Percentiles rank a stretch among this genome's conserved stretches.
Evolutionary conservation across 2,329 filamentous ascomycete species (phyloP).

Genomic region (Stagonosporopsis cucurbitacearum): DNA sequence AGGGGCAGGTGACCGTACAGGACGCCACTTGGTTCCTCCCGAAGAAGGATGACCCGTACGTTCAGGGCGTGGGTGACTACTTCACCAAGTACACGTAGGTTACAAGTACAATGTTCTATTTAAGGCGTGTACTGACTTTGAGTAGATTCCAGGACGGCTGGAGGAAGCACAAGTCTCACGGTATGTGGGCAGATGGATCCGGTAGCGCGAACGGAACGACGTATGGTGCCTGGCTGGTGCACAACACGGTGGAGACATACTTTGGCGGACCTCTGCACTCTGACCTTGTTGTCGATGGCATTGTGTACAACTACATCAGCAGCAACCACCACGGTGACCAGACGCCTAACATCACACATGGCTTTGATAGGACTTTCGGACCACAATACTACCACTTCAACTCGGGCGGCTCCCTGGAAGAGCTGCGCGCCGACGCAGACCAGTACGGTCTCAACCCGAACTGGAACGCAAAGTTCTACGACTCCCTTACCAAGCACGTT

Average conservation of each 20-base stretch:
- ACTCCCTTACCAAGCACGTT: slow-evolving; percentile 65
- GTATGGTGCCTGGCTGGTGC: slow-evolving; percentile 68
- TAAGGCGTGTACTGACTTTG: background rate
- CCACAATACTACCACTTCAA: slow-evolving; percentile 70
- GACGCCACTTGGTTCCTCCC: slow-evolving; percentile 68
- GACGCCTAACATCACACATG: slow-evolving; percentile 68
- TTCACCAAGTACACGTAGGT: slow-evolving; percentile 67
- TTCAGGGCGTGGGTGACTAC: slow-evolving; percentile 62
- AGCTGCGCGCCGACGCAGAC: slow-evolving; percentile 61
- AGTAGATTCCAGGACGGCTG: slow-evolving; percentile 60
- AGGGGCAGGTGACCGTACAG: slow-evolving; percentile 60
- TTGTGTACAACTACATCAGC: slow-evolving; percentile 68
- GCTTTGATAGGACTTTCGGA: slow-evolving; percentile 56
- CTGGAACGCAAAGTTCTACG: slow-evolving; percentile 68
- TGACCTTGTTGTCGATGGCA: slow-evolving; percentile 67
- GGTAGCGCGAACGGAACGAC: slow-evolving; percentile 59
- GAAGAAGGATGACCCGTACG: slow-evolving; percentile 60
- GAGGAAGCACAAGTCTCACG: slow-evolving; percentile 64
- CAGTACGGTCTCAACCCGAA: slow-evolving; percentile 56
- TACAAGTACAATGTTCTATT: background rate
- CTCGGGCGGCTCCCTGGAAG: slow-evolving; percentile 53
- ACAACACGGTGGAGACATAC: slow-evolving; percentile 68
- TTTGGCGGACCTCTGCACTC: slow-evolving; percentile 67
- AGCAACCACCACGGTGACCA: slow-evolving; percentile 67
- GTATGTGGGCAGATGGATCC: slow-evolving; percentile 59